phyloP scores from a whole-genome alignment of 345 rosid genomes.

The Kernera saxatilis region DNA sequence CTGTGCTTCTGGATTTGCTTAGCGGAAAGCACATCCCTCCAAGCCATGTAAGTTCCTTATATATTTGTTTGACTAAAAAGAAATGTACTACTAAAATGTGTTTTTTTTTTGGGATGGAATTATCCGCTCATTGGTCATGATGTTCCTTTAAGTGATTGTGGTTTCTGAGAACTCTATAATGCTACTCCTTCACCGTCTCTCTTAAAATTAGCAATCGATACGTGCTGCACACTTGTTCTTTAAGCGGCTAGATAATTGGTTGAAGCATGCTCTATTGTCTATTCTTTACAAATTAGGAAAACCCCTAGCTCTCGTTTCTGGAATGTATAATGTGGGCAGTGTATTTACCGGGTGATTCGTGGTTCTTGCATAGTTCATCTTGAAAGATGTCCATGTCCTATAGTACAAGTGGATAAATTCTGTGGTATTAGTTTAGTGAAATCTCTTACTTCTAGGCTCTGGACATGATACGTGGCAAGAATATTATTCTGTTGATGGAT shows the following conservation, averaged over 20 bases:
- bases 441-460: slow-evolving; percentile 58
- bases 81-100: not conserved
- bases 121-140: not conserved
- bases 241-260: too few relatives aligned
- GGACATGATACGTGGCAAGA: slow-evolving; percentile 83
- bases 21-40: slow-evolving; percentile 99
- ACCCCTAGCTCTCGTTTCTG: too few relatives aligned
- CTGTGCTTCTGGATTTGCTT: slow-evolving; percentile 87
- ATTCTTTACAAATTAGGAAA: too few relatives aligned
- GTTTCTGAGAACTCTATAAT: not conserved
- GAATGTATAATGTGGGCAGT: too few relatives aligned
- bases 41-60: slow-evolving; percentile 65
- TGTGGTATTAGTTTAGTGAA: slow-evolving; percentile 9
- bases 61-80: not conserved
- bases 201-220: not conserved
- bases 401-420: not conserved
- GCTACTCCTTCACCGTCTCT: not conserved
- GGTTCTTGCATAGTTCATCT: not conserved
- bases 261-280: too few relatives aligned
- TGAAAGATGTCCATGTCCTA: not conserved
- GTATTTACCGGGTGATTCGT: too few relatives aligned
- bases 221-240: not conserved
- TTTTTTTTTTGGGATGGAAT: not conserved
- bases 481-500: slow-evolving; percentile 73
- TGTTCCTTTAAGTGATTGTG: not conserved